Evolutionary conservation across 495 filamentous ascomycete genomes (phyloP).

Genomic region (Neurospora sp.): DNA sequence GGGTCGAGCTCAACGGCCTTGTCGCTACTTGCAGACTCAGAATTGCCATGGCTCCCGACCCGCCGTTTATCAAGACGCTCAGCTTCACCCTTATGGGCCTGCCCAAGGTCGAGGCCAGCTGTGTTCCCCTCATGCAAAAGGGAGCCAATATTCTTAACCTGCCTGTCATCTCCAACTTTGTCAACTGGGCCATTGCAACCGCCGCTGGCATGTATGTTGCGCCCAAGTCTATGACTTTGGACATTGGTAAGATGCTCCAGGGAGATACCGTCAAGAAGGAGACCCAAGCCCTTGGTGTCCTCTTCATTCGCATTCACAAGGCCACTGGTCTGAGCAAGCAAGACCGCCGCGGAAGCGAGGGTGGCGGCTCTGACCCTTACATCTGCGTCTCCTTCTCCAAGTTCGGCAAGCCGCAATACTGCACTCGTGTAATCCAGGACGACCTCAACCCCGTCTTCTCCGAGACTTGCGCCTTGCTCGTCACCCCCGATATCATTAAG

Average conservation of each 20-base stretch:
- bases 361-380: slow-evolving; percentile 90
- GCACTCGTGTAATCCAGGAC: slow-evolving; percentile 88
- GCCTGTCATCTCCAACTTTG: slow-evolving; percentile 89
- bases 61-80: slow-evolving; percentile 82
- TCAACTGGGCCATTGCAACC: slow-evolving; percentile 88
- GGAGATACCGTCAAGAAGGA: slow-evolving; percentile 90
- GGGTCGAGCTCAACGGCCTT: slow-evolving; percentile 76
- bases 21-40: slow-evolving; percentile 79
- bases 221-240: slow-evolving; percentile 90
- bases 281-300: slow-evolving; percentile 67
- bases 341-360: slow-evolving; percentile 69
- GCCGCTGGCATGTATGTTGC: slow-evolving; percentile 87
- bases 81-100: slow-evolving; percentile 91
- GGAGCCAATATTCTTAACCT: slow-evolving; percentile 89
- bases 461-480: slow-evolving; percentile 76
- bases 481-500: slow-evolving; percentile 83
- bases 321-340: slow-evolving; percentile 85
- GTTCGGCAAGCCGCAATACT: slow-evolving; percentile 97
- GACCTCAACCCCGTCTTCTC: slow-evolving; percentile 91
- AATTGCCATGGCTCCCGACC: slow-evolving; percentile 75
- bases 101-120: slow-evolving; percentile 82
- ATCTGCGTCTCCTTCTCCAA: slow-evolving; percentile 65
- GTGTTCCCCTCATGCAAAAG: slow-evolving; percentile 78
- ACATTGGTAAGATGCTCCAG: slow-evolving; percentile 79
- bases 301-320: slow-evolving; percentile 87